These are phyloP conservation scores for Mallotus japonicus DNA, from an alignment of 441 rosid species.

Conservation along the genomic window DNA sequence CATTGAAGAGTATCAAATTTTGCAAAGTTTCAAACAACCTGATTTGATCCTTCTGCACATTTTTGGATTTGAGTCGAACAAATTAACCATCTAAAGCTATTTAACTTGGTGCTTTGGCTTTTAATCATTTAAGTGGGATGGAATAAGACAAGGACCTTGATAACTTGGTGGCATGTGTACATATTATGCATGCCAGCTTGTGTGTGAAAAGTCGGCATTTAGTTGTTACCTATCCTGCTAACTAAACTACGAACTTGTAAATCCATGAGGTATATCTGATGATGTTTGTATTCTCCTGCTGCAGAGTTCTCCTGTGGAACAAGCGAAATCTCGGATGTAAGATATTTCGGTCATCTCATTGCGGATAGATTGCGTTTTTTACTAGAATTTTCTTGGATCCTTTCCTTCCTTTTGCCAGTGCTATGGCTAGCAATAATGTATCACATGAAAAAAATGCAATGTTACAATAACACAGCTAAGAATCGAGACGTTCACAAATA, in stretches of 20 bases:
- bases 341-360: background rate
- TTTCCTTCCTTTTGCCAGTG: background rate
- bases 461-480: background rate
- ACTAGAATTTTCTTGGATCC: background rate
- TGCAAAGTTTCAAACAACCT: background rate
- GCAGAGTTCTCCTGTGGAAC: conserved; percentile 68
- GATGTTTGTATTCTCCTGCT: conserved; percentile 16
- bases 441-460: background rate
- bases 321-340: conserved; percentile 57
- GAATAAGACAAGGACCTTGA: no score
- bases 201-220: no score
- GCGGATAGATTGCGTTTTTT: background rate
- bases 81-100: background rate
- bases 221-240: background rate
- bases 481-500: no score
- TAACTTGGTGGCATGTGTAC: background rate
- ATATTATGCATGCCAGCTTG: no score
- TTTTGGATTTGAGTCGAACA: background rate
- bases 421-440: conserved; percentile 9
- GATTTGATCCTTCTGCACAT: background rate
- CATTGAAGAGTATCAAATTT: no score
- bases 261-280: conserved; percentile 3
- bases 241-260: background rate
- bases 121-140: background rate
- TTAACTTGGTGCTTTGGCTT: background rate